Base-by-base conservation (phyloP, 345 rosid species). In the Pistacia vera region DNA sequence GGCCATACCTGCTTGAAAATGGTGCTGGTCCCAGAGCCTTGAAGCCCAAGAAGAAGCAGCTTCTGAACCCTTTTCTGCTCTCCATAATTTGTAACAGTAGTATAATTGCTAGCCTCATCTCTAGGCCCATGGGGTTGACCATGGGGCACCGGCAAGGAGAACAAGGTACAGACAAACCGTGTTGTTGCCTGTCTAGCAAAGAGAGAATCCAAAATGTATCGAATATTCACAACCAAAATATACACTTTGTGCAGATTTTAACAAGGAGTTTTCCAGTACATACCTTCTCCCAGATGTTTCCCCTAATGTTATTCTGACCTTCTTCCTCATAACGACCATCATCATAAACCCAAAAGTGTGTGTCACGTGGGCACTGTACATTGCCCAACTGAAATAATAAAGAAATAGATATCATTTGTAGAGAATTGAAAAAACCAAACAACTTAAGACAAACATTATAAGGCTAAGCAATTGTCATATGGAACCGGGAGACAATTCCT, bases 11-110 rank as follows among this genome's bases (percentile, higher is more conserved):
- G 99, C 91, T 96, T 96, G 84, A 96, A 96, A 72, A 96, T 83
- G 2, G 99, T 96, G 82, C 99, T 93, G 35, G 99, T 93, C 84
- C 99, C 99, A n/a, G 98, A 91, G 46, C 98, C 93, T 70, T 82
- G 88, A 61, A 84, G 85, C 54, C 99, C 98, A 11, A 96, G 88
- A 83, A 96, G 83, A 72, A 96, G 92, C 78, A 96, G 91, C 86
- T 90, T 97, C 80, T 97, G 97, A 49, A 78, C 84, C 74, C 78
- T 92, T 74, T 82, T 93, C 81, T 87, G 95, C 86, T 97, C 99
- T 33, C 91, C 72, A 86, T 94, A 97, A 81, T 83, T 92, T 28
- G 98, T 97, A 84, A 94, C 84, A 2, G 88, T 82, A 17, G 84
- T 82, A 79, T 90, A 88, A 86, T 79, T 91, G 83, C 97, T 91